These are phyloP conservation scores for Vachellia collinsii DNA, from an alignment of 306 rosid genomes.

Conservation along the genomic window DNA sequence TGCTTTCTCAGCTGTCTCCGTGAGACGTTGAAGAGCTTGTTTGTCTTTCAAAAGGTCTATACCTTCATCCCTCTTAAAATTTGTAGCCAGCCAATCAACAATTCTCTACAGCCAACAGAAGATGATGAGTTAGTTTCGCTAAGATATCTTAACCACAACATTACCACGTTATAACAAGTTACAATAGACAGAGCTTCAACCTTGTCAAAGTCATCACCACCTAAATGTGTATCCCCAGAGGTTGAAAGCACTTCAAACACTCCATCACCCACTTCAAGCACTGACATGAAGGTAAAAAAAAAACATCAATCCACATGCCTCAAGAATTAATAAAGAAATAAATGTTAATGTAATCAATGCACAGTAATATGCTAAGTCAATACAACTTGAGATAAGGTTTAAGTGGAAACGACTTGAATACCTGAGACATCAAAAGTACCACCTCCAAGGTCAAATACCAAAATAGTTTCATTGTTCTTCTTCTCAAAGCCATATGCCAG, in stretches of 20 bases:
- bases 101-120: conserved; percentile 57
- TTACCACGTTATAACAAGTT: not conserved
- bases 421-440: conserved; percentile 99
- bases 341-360: not conserved
- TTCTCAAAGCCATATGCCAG: conserved; percentile 94
- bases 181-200: conserved; percentile 33
- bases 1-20: conserved; percentile 96
- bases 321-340: not conserved
- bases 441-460: conserved; percentile 97
- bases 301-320: not conserved
- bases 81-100: conserved; percentile 86
- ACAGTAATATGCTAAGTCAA: not conserved
- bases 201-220: conserved; percentile 98
- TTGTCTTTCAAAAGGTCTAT: conserved; percentile 90
- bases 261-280: conserved; percentile 95
- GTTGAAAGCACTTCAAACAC: conserved; percentile 95
- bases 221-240: conserved; percentile 96
- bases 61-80: conserved; percentile 84
- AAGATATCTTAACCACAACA: not conserved
- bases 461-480: conserved; percentile 91
- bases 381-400: not conserved
- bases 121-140: conserved; percentile 2
- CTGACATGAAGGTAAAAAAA: conserved; percentile 40
- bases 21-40: conserved; percentile 96
- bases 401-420: conserved; percentile 23